Evolutionary conservation across 1,284 basidiomycete species (phyloP), one percentile per base, ranked within the genome.

Genomic region (Papiliotrema fonsecae): DNA sequence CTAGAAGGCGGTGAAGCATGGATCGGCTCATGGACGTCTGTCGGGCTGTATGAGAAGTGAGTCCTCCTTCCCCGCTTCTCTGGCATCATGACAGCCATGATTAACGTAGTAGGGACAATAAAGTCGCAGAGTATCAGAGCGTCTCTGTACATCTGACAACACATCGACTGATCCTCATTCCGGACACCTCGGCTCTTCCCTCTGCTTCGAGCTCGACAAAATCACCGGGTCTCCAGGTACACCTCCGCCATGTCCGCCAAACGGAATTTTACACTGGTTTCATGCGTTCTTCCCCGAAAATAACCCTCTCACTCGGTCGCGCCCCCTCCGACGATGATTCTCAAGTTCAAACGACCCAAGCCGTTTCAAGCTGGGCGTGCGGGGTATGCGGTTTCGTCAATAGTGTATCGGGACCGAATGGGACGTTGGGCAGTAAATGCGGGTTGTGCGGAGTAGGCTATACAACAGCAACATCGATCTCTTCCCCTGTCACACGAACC

Each of bases 211-310:
- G 52, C 3, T 41, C 51, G 1, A 19, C 48, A 3, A 19, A 13
- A 3, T 10, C 41, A 71, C 90, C 3, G 21, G 70, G 76, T 31
- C 71, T 88, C 54, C 81, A 85, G 47, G 60, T 76, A 26, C 58
- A 66, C 57, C 79, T 97, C 7, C 76, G 78, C 0, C 75, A 77
- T 52, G 78, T 97, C 45, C 75, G 77, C 1, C 85, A 86, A 61
- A 94, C 90, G 3, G 90, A 97, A 59, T 82, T 88, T 73, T 97
- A 96, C 67, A 84, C 85, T 2, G 93, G 94, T 3, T 84, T 98
- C 53, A 86, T 97, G 76, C 87, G 83, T 49, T 92, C 88, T 21
- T 90, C 86, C 0, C 67, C 94, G 4, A 98, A 98, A 74, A 80
- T 96, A 53, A 93, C 91, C 0, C 75, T 97, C 2, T 78, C 84